Base-by-base conservation (phyloP, 2,329 filamentous ascomycete species). In the Erysiphe neolycopersici region DNA sequence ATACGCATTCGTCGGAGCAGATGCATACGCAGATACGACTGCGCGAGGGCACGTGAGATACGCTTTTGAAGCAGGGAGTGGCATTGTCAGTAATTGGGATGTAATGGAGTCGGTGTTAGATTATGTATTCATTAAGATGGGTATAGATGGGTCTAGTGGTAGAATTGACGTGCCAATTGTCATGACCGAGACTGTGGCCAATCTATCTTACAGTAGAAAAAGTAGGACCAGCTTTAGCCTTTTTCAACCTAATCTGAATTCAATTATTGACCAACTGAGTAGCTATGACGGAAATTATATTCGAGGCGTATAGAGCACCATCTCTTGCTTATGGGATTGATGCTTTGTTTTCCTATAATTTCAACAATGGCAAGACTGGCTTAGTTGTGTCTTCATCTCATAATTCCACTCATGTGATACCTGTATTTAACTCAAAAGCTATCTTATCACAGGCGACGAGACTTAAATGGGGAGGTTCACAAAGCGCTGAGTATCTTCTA, bases 231-330 rank as follows among this genome's bases (percentile, higher is more conserved):
- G 10, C 11, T 31, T n/a, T 19, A 26, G 8, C 5, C 11, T 17
- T 26, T 26, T 26, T 26, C 8, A 1, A 26, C 6, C 22, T 9
- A 26, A 26, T 26, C 4, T 26, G 22, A 9, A 26, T 26, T 26
- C 3, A 6, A 26, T 33, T 13, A 43, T 51, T 60, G 49, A 62
- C 56, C 45, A 43, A 40, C 17, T 36, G 44, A 46, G 43, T 50
- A 92, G 83, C 81, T 52, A 95, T 95, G 87, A 92, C 81, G 38
- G 89, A 98, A 57, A 87, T 95, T 44, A 65, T 98, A 11, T 98
- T 95, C 58, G 89, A 98, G 60, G 91, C 84, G 61, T 98, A 98
- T 59, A 73, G 74, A 47, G 85, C 81, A 11, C 87, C 89, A 0
- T 87, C 82, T 1, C 69, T 94, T 22, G 80, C 85, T 16, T 94